Percentiles rank a stretch among this genome's conserved stretches.
phyloP scores from a whole-genome alignment of 306 rosid species.

The Cucurbita moschata region DNA sequence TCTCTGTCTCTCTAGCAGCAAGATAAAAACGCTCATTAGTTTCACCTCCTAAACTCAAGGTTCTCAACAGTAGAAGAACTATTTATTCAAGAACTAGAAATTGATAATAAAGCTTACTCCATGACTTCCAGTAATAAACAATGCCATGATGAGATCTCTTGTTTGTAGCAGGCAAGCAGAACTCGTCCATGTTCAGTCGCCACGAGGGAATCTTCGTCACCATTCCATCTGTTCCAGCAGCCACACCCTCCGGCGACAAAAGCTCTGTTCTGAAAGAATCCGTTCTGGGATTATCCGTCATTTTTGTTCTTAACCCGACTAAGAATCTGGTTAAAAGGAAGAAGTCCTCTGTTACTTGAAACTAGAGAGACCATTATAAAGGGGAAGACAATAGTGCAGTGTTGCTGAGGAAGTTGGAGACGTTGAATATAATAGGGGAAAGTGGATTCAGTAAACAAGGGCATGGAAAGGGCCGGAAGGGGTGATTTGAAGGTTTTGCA shows the following conservation, averaged over 20 bases:
- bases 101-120: constrained; percentile 22
- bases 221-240: constrained; percentile 11
- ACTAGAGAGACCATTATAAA: neutral
- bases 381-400: neutral
- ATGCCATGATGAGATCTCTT: constrained; percentile 38
- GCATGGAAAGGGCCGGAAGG: constrained; percentile 6
- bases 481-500: neutral
- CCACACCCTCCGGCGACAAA: constrained; percentile 39
- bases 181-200: constrained; percentile 62
- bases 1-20: constrained; percentile 36
- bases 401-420: neutral
- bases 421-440: neutral
- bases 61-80: neutral
- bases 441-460: constrained; percentile 8
- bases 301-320: neutral
- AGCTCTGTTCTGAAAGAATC: constrained; percentile 38
- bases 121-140: constrained; percentile 26
- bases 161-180: constrained; percentile 36
- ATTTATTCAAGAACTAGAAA: too few species aligned
- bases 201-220: constrained; percentile 43
- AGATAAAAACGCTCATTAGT: neutral
- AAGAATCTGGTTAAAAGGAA: neutral
- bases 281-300: constrained; percentile 4
- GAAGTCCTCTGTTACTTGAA: neutral
- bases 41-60: neutral